Conservation (phyloP, 2,329 filamentous ascomycete genomes). For the Cryphonectria radicalis region DNA sequence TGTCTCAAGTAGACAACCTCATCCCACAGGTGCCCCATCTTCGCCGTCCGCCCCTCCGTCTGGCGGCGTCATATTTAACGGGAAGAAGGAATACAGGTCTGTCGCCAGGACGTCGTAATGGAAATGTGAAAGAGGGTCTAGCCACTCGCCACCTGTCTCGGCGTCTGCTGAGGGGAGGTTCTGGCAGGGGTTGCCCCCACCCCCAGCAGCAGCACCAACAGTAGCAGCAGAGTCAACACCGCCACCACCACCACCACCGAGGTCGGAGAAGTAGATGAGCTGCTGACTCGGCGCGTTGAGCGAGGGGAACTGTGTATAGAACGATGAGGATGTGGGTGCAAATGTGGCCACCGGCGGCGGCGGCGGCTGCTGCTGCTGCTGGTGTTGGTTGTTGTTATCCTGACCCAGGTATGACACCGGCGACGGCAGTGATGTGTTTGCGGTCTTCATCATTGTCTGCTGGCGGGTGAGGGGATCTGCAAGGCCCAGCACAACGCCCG, state of each 20-base stretch:
- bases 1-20: not conserved
- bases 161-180: constrained; percentile 4
- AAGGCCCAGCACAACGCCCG: constrained; percentile 14
- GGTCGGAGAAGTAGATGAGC: constrained; percentile 35
- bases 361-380: constrained; percentile 1
- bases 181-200: not conserved
- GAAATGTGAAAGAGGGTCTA: constrained; percentile 26
- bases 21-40: not conserved
- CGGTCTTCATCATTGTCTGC: not conserved
- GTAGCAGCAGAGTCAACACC: not conserved
- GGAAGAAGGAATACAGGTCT: constrained; percentile 37
- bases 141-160: constrained; percentile 16
- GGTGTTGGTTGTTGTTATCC: constrained; percentile 9
- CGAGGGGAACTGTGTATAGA: constrained; percentile 33
- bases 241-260: constrained; percentile 10
- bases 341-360: not conserved
- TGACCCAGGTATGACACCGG: constrained; percentile 12
- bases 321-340: not conserved
- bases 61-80: constrained; percentile 31
- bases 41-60: constrained; percentile 6
- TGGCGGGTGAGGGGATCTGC: constrained; percentile 23
- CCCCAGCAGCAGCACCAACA: not conserved
- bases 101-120: constrained; percentile 37
- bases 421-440: constrained; percentile 14
- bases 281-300: constrained; percentile 30